A percentile compares a stretch with the other conserved stretches of the same genome.
Conservation (phyloP, 345 rosid genomes). For the Jatropha curcas region DNA sequence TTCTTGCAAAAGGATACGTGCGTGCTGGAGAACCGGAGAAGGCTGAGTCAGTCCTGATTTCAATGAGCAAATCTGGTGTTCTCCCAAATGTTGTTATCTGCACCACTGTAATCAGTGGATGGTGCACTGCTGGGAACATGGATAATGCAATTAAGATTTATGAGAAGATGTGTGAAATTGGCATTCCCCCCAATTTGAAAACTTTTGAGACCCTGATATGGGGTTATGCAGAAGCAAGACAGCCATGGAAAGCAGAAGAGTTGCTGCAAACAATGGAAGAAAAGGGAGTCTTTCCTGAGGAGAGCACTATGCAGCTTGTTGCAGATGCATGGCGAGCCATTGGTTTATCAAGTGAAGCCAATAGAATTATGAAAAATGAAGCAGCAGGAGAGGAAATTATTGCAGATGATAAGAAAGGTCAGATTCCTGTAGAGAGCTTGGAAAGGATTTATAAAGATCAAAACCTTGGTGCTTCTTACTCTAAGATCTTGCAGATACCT, state of each 20-base stretch:
- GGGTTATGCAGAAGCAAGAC: constrained; percentile 86
- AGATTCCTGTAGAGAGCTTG: constrained; percentile 29
- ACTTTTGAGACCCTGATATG: constrained; percentile 86
- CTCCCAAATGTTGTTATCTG: constrained; percentile 79
- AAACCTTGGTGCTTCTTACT: constrained; percentile 32
- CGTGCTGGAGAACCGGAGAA: constrained; percentile 71
- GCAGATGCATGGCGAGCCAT: constrained; percentile 79
- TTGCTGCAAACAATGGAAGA: constrained; percentile 63
- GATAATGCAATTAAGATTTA: constrained; percentile 57
- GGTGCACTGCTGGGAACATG: constrained; percentile 82
- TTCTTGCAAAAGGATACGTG: constrained; percentile 81
- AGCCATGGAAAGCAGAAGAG: constrained; percentile 84
- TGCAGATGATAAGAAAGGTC: constrained; percentile 26
- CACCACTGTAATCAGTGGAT: constrained; percentile 80
- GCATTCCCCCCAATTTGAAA: constrained; percentile 65
- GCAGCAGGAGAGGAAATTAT: constrained; percentile 24
- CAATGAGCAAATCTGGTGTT: constrained; percentile 55
- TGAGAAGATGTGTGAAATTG: constrained; percentile 56
- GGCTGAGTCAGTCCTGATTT: constrained; percentile 62
- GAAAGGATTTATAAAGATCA: constrained; percentile 32
- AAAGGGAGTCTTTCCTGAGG: constrained; percentile 51
- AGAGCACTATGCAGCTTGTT: constrained; percentile 65
- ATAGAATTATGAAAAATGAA: constrained; percentile 40
- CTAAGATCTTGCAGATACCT: constrained; percentile 30
- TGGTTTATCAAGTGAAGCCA: constrained; percentile 58